These are phyloP conservation scores for Aspergillus egyptiacus DNA, from an alignment of 495 filamentous ascomycete genomes.

Conservation along the genomic window DNA sequence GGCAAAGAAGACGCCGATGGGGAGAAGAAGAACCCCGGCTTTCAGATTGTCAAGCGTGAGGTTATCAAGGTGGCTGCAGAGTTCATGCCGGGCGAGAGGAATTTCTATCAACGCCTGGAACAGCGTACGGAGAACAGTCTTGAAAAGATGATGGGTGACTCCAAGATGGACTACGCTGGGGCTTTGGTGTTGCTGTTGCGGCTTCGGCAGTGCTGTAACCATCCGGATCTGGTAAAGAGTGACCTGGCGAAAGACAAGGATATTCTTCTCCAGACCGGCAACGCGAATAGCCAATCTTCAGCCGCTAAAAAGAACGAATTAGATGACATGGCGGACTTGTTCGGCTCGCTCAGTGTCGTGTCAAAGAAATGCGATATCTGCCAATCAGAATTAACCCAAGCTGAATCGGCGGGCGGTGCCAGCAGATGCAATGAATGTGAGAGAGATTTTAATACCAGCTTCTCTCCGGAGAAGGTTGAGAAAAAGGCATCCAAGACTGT, in stretches of 20 bases:
- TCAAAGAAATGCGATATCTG: conserved; percentile 87
- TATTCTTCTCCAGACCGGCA: conserved; percentile 59
- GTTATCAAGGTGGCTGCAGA: conserved; percentile 73
- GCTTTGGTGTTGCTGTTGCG: conserved; percentile 85
- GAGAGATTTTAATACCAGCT: conserved; percentile 51
- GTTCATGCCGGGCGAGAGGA: conserved; percentile 71
- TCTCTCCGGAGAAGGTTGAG: conserved; percentile 32
- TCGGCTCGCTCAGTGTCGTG: conserved; percentile 76
- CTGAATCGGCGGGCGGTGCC: conserved; percentile 51
- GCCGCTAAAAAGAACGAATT: conserved; percentile 54
- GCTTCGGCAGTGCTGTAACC: conserved; percentile 89
- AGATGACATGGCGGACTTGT: conserved; percentile 77
- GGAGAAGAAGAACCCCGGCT: conserved; percentile 52
- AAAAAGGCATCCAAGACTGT: conserved; percentile 34
- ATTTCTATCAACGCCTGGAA: conserved; percentile 81
- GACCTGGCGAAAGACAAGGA: conserved; percentile 85
- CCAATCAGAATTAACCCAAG: conserved; percentile 57
- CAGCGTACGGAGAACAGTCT: conserved; percentile 77
- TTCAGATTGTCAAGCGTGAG: conserved; percentile 82
- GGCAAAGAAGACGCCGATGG: conserved; percentile 48
- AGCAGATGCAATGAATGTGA: conserved; percentile 70
- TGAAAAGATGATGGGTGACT: conserved; percentile 75
- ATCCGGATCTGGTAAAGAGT: conserved; percentile 76
- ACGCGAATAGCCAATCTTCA: conserved; percentile 38
- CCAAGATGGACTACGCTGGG: conserved; percentile 68